Percentiles rank a stretch among this genome's conserved stretches.
phyloP scores from a whole-genome alignment of 2,329 filamentous ascomycete genomes.

The Penicillium sp. region DNA sequence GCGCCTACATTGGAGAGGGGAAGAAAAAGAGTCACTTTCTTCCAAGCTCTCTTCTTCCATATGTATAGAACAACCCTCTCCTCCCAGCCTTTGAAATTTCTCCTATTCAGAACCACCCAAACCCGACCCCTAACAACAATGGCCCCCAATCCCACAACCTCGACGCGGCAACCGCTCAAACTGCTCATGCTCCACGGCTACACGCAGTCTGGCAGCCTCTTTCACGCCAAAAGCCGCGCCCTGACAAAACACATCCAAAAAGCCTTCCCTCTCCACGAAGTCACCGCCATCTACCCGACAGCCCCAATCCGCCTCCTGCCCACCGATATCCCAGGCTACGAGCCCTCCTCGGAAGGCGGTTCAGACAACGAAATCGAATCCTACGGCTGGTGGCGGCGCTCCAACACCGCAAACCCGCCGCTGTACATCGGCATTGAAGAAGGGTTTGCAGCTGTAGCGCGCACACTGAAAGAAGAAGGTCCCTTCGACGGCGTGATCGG shows the following conservation, averaged over 20 bases:
- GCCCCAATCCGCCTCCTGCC: conserved; percentile 62
- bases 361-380: conserved; percentile 60
- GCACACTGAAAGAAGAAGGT: conserved; percentile 59
- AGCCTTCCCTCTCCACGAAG: conserved; percentile 61
- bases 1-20: neutral
- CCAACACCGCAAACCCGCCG: conserved; percentile 58
- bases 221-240: conserved; percentile 84
- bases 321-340: conserved; percentile 68
- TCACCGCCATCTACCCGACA: conserved; percentile 66
- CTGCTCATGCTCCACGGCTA: conserved; percentile 82
- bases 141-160: conserved; percentile 14
- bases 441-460: conserved; percentile 63
- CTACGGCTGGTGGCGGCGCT: conserved; percentile 78
- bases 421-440: conserved; percentile 68
- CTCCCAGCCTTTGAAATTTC: neutral
- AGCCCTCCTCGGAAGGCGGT: conserved; percentile 40
- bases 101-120: conserved; percentile 2
- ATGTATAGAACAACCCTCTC: neutral
- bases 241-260: conserved; percentile 78
- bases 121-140: conserved; percentile 11
- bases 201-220: conserved; percentile 83
- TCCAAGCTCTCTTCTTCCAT: neutral
- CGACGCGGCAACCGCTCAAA: conserved; percentile 46
- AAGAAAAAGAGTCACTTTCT: neutral
- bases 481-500: conserved; percentile 76